Evolutionary conservation across 2,329 filamentous ascomycete species (phyloP).

Genomic region (Phoma sp.): DNA sequence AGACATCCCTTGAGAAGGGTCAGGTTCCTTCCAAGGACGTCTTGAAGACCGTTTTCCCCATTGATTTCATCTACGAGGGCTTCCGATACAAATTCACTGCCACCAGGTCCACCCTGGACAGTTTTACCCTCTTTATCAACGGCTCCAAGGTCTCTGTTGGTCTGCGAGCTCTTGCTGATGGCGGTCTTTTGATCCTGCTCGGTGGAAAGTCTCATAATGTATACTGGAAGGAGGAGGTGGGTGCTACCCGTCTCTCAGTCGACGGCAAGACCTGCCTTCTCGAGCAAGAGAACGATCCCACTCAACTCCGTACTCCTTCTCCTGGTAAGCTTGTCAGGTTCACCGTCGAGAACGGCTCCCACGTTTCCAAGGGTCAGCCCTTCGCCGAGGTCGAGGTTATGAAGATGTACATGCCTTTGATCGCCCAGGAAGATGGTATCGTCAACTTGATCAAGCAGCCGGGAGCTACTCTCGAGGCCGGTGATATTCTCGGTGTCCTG

Average conservation of each 20-base stretch:
- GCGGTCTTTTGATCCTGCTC: constrained; percentile 88
- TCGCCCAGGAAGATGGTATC: constrained; percentile 92
- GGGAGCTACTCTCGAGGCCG: constrained; percentile 94
- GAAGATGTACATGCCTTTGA: constrained; percentile 99
- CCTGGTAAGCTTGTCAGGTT: constrained; percentile 99
- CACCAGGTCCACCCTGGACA: constrained; percentile 88
- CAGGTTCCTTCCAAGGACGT: constrained; percentile 97
- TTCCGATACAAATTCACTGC: constrained; percentile 97
- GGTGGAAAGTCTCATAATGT: constrained; percentile 95
- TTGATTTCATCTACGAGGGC: constrained; percentile 99
- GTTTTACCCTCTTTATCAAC: constrained; percentile 98
- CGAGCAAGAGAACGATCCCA: constrained; percentile 98
- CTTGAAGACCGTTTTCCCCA: constrained; percentile 94
- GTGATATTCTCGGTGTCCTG: constrained; percentile 97
- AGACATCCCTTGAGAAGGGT: constrained; percentile 88
- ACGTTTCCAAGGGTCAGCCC: constrained; percentile 88
- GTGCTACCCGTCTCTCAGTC: constrained; percentile 91
- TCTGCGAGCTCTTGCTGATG: constrained; percentile 89
- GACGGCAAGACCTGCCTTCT: constrained; percentile 98
- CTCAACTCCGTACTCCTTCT: constrained; percentile 90
- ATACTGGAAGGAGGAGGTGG: constrained; percentile 99
- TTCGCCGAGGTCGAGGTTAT: constrained; percentile 99
- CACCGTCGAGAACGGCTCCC: constrained; percentile 91
- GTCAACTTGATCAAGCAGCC: constrained; percentile 99
- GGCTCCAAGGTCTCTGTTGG: constrained; percentile 95